Evolutionary conservation across 441 rosid genomes (phyloP).

Genomic region (Eutrema salsugineum): DNA sequence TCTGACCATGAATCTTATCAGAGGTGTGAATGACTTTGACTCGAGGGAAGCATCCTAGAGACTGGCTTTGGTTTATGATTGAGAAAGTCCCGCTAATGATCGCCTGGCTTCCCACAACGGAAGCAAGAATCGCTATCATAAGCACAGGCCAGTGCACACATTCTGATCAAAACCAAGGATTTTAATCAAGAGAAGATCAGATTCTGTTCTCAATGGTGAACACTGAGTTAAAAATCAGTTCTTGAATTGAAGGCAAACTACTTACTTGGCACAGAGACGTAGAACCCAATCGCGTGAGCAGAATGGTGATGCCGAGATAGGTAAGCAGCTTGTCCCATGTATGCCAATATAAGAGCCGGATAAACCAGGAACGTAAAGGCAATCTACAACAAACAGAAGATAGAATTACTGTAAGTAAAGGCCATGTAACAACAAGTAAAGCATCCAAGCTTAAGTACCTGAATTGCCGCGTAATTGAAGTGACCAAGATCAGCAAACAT

Average conservation of each 20-base stretch:
- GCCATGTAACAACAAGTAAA: not conserved
- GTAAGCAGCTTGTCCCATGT: slow-evolving; percentile 99
- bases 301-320: slow-evolving; percentile 75
- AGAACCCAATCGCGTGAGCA: slow-evolving; percentile 66
- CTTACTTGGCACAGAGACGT: slow-evolving; percentile 86
- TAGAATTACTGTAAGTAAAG: not conserved
- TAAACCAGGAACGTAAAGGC: slow-evolving; percentile 95
- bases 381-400: slow-evolving; percentile 43
- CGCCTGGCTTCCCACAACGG: slow-evolving; percentile 99
- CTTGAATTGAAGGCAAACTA: not conserved
- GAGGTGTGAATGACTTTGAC: slow-evolving; percentile 97
- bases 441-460: slow-evolving; percentile 32
- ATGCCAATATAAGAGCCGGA: slow-evolving; percentile 92
- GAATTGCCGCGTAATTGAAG: slow-evolving; percentile 91
- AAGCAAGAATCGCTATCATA: slow-evolving; percentile 85
- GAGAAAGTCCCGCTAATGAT: slow-evolving; percentile 98
- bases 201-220: not conserved
- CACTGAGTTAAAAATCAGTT: not conserved
- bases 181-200: not conserved
- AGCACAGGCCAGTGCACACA: slow-evolving; percentile 84
- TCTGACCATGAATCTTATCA: slow-evolving; percentile 88
- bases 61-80: slow-evolving; percentile 94
- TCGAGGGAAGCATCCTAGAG: slow-evolving; percentile 92
- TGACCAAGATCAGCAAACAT: slow-evolving; percentile 99
- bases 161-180: slow-evolving; percentile 41